A percentile compares a stretch with the other conserved stretches of the same genome.
Evolutionary conservation across 257 asterid species (phyloP).

Genomic region (Solanum bulbocastanum): DNA sequence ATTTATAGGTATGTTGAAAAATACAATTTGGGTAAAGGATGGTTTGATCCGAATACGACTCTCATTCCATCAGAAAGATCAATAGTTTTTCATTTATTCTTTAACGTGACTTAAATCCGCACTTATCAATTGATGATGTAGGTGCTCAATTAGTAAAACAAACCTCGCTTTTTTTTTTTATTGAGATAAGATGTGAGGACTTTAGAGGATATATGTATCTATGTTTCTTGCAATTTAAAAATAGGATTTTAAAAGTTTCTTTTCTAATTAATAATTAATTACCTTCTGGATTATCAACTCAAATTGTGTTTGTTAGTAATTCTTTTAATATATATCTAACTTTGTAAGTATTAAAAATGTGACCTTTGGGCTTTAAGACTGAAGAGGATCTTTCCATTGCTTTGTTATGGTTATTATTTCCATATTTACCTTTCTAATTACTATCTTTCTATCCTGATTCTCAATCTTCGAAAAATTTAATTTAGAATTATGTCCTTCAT

Average conservation of each 20-base stretch:
- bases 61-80: neutral
- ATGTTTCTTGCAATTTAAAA: neutral
- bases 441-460: too few species aligned
- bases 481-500: too few species aligned
- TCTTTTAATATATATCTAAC: neutral
- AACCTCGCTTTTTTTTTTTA: neutral
- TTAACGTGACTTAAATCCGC: accelerated
- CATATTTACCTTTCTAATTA: too few species aligned
- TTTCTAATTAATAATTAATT: neutral
- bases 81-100: too few species aligned
- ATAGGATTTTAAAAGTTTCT: too few species aligned
- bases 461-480: too few species aligned
- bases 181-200: neutral
- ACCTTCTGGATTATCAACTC: neutral
- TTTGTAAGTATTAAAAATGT: too few species aligned
- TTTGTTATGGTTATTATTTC: too few species aligned
- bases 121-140: neutral
- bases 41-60: neutral
- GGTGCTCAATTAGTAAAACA: accelerated
- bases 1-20: neutral
- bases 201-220: neutral
- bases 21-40: neutral
- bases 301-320: neutral
- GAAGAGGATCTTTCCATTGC: too few species aligned
- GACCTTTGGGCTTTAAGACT: too few species aligned